Base-by-base conservation (phyloP, 352 stramenopile species). In the Phytophthora chlamydospora region DNA sequence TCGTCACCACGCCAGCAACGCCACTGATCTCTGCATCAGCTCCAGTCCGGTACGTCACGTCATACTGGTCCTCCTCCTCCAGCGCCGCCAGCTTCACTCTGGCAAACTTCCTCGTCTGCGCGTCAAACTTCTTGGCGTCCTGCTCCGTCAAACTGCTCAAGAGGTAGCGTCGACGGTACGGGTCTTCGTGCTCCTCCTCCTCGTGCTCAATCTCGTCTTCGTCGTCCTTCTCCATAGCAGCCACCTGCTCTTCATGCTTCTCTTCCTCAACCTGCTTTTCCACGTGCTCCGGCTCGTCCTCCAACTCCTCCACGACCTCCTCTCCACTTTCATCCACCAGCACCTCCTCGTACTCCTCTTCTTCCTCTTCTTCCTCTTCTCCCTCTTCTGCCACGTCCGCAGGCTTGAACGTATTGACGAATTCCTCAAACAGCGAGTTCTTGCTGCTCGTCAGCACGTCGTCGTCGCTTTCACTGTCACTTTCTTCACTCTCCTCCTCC, bases 331-430 rank as follows among this genome's bases (percentile, higher is more conserved):
- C 76, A 46, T 73, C 75, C 41, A 80, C 75, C 52, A 75, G 52
- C 13, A 85, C 71, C 66, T 64, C 82, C 53, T 63, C 87, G 73
- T 64, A 70, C 11, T 78, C 72, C 10, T 73, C 64, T 12, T 75
- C 54, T 10, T 71, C 58, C 17, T 82, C 77, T 5, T 86, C 69
- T 4, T 80, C 66, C n/a, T 76, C 75, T 29, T 77, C 62, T 5
- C 66, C 49, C 5, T 9, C 8, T 47, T 65, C 40, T 14, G 68
- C 47, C 1, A 24, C 21, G 21, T 24, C 21, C 21, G 21, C 21
- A 24, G 63, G 67, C 29, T 85, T 80, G 47, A 91, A 91, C 21
- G 76, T 77, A 39, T 76, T 77, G 32, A 93, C 79, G 68, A 93
- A 93, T 64, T 85, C 62, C 24, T 84, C 69, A 73, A 93, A 93